Evolutionary conservation across 2,329 filamentous ascomycete genomes (phyloP), one percentile per base, ranked within the genome.

Genomic region (Phialemonium atrogriseum): DNA sequence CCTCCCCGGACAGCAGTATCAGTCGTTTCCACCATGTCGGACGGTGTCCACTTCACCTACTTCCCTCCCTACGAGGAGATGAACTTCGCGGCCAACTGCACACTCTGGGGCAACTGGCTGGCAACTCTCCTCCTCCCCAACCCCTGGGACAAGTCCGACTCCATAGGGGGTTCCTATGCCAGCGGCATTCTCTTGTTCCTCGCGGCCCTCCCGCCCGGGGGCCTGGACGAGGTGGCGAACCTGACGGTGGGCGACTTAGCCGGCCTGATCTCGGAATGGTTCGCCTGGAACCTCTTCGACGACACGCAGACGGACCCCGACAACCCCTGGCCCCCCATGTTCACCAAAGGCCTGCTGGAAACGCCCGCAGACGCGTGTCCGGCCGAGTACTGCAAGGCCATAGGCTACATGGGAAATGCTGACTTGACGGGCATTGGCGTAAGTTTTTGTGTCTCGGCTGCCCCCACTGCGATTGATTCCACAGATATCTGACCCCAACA

Each of bases 381-480:
- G 5, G 7, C 6, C 4, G 36, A 36, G 10, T 42, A 37, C 15
- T 47, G 44, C 34, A 39, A 38, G 29, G 44, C 44, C 9, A 21
- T 45, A 6, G 39, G 38, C 1, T 41, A 37, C 11, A 39, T 38
- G 5, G 39, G 38, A 17, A 44, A 47, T 23, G 30, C 38, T 11
- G 44, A 47, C 27, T n/a, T 47, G 20, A 29, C 39, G 2, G 44
- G 42, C 10, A 43, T 45, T 11, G 44, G 43, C 9, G 37, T 47
- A 17, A 24, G 31, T 12, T 9, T 35, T 5, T 31, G 8, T 22
- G 8, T 22, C n/a, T n/a, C n/a, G n/a, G n/a, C n/a, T n/a, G n/a
- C n/a, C n/a, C n/a, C n/a, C n/a, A 22, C 20, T 22, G 8, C 20
- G 12, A 16, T 25, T 12, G n/a, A 11, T 7, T 5, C 19, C n/a